These are phyloP conservation scores for Ustilago cynodontis DNA, from an alignment of 1,284 basidiomycete species.

Conservation along the genomic window DNA sequence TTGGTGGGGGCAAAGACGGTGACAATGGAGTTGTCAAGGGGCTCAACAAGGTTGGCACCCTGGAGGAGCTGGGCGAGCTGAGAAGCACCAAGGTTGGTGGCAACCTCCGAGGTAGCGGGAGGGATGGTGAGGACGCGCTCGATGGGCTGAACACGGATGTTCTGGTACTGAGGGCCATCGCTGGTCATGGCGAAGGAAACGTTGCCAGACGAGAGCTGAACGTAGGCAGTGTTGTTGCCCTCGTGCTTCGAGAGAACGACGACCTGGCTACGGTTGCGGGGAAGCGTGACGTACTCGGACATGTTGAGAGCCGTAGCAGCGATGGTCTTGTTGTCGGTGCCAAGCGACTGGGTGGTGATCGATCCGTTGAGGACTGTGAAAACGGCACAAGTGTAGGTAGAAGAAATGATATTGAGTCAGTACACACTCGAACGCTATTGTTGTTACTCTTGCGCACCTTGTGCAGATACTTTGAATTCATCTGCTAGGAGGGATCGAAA, in stretches of 20 bases:
- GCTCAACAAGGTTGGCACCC: conserved; percentile 71
- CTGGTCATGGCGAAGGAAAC: conserved; percentile 37
- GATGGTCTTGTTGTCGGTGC: conserved; percentile 72
- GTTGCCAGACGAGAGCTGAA: conserved; percentile 74
- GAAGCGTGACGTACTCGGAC: conserved; percentile 69
- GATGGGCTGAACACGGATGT: conserved; percentile 62
- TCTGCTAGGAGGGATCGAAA: not conserved
- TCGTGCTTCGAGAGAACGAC: conserved; percentile 73
- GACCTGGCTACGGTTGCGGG: conserved; percentile 73
- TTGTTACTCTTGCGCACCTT: not conserved
- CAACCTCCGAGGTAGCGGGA: conserved; percentile 42
- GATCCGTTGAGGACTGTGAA: conserved; percentile 74
- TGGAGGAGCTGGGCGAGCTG: conserved; percentile 69
- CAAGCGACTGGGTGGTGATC: conserved; percentile 71
- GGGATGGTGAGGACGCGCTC: conserved; percentile 73
- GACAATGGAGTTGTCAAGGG: conserved; percentile 72
- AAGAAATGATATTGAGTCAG: not conserved
- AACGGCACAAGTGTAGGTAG: not conserved
- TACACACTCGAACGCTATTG: not conserved
- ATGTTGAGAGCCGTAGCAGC: conserved; percentile 76
- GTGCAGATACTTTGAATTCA: too few species aligned
- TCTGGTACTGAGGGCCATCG: conserved; percentile 73
- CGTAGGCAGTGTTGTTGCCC: conserved; percentile 72
- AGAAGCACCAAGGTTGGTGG: conserved; percentile 56
- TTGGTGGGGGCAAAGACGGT: conserved; percentile 78